A percentile compares a stretch with the other conserved stretches of the same genome.
Evolutionary conservation across 208 protist genomes (phyloP).

Genomic region (Trichomonas gallinae): DNA sequence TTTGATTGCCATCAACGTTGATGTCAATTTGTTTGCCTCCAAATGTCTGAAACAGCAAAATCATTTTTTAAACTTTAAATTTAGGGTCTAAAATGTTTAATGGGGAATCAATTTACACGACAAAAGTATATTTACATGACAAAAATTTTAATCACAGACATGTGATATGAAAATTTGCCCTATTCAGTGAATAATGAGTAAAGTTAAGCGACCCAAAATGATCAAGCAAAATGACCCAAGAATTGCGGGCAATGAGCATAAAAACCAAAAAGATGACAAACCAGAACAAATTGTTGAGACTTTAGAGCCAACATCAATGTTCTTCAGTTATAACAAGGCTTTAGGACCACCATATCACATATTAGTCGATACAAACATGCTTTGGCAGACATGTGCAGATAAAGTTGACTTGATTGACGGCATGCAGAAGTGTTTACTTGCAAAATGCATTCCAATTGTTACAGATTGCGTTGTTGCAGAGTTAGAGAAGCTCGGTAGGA

Average conservation of each 20-base stretch:
- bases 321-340: conserved; percentile 82
- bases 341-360: conserved; percentile 86
- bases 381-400: conserved; percentile 98
- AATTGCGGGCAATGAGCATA: not conserved
- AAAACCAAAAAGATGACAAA: not conserved
- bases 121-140: too few relatives aligned
- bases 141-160: not conserved
- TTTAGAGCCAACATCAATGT: conserved; percentile 50
- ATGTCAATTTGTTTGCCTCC: too few relatives aligned
- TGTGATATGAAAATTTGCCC: not conserved
- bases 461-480: conserved; percentile 97
- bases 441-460: conserved; percentile 80
- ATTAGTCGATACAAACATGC: conserved; percentile 98
- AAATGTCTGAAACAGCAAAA: too few relatives aligned
- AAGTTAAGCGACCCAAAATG: not conserved
- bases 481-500: conserved; percentile 86
- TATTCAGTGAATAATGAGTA: not conserved
- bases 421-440: conserved; percentile 94
- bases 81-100: too few relatives aligned
- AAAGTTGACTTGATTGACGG: conserved; percentile 92
- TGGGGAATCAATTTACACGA: too few relatives aligned
- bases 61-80: too few relatives aligned
- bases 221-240: not conserved
- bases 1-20: too few relatives aligned
- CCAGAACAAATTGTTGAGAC: conserved; percentile 28